Conservation (phyloP, 2,329 filamentous ascomycete species). For the Aspergillus sp. region DNA sequence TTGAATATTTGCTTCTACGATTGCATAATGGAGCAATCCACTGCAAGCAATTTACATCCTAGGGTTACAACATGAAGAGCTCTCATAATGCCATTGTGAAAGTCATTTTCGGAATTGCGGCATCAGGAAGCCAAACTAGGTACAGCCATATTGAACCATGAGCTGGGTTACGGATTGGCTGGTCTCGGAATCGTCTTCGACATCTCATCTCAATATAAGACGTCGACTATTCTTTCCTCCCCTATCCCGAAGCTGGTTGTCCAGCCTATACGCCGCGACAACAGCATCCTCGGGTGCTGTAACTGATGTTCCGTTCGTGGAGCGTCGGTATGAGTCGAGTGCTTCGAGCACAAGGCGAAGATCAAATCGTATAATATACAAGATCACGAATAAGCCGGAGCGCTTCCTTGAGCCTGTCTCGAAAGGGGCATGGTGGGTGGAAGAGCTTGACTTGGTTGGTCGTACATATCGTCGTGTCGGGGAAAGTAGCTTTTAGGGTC, state of each 20-base stretch:
- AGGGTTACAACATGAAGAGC: not conserved
- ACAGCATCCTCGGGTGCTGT: constrained; percentile 55
- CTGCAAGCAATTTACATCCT: not conserved
- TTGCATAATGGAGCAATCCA: not conserved
- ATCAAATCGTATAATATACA: constrained; percentile 49
- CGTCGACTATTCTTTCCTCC: not conserved
- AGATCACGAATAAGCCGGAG: constrained; percentile 99
- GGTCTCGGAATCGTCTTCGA: not conserved
- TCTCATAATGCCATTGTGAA: too few relatives aligned
- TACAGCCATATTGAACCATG: not conserved
- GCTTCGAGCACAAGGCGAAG: constrained; percentile 73
- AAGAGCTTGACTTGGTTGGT: constrained; percentile 95
- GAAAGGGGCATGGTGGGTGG: constrained; percentile 84
- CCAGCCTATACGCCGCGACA: constrained; percentile 48
- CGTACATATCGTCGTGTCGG: constrained; percentile 58
- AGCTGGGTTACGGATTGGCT: not conserved
- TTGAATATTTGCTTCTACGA: not conserved
- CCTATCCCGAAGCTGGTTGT: not conserved
- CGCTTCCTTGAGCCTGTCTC: constrained; percentile 78
- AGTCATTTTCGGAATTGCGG: not conserved
- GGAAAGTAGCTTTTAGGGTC: constrained; percentile 10
- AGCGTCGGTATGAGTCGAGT: constrained; percentile 70
- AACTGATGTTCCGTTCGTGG: constrained; percentile 64
- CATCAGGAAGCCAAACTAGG: not conserved
- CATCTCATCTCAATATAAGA: not conserved